A percentile compares a stretch with the other conserved stretches of the same genome.
phyloP scores from a whole-genome alignment of 2,329 filamentous ascomycete species.

The Plenodomus biglobosus region DNA sequence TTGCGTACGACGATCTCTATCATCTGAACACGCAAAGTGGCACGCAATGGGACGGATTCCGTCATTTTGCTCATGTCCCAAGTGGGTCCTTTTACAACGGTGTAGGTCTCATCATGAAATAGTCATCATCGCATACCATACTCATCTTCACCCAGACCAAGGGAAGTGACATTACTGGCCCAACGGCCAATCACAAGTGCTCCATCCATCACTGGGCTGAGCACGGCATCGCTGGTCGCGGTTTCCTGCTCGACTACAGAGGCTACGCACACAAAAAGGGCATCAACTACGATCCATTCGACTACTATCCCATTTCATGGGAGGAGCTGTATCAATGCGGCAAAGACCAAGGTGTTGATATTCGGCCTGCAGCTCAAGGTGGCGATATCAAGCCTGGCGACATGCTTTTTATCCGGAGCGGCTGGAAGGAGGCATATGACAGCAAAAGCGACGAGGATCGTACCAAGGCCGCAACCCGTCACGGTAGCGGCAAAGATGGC shows the following conservation, averaged over 20 bases:
- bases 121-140: accelerated
- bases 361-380: constrained; percentile 57
- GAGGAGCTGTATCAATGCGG: constrained; percentile 60
- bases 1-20: constrained; percentile 49
- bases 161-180: constrained; percentile 46
- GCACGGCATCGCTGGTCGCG: constrained; percentile 50
- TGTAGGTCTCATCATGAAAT: constrained; percentile 8
- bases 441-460: constrained; percentile 42
- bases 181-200: constrained; percentile 47
- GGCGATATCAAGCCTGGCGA: constrained; percentile 63
- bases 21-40: constrained; percentile 49
- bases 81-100: constrained; percentile 48
- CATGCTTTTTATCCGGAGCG: constrained; percentile 66
- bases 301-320: constrained; percentile 47
- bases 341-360: constrained; percentile 61
- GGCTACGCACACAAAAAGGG: constrained; percentile 47
- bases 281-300: constrained; percentile 47
- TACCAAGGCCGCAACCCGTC: constrained; percentile 44
- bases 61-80: constrained; percentile 47
- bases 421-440: constrained; percentile 62
- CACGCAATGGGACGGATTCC: constrained; percentile 51
- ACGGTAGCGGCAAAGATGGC: constrained; percentile 46
- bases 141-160: constrained; percentile 31
- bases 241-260: constrained; percentile 49
- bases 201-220: constrained; percentile 51